Base-by-base conservation (phyloP, 495 filamentous ascomycete genomes). In the Daldinia bambusicola region DNA sequence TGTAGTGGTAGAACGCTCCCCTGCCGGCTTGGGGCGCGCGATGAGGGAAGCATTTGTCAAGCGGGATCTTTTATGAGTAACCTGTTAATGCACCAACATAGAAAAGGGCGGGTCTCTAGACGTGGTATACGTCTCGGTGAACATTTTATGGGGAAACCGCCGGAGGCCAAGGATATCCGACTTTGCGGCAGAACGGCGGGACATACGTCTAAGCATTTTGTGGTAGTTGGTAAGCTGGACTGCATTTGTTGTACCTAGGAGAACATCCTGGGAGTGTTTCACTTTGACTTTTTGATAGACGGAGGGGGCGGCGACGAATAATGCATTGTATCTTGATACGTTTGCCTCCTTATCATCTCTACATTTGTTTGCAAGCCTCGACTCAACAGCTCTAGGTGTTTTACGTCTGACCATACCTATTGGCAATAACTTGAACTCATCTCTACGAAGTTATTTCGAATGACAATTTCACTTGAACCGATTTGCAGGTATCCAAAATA, bases 1-100 rank as follows among this genome's bases (percentile, higher is more conserved):
- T 78, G 95, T 98, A 66, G 86, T 97, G 76, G 95, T 99, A 41
- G 95, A 98, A 89, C 89, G 95, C 78, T 97, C 93, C 78, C 95
- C 95, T 72, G 95, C 95, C 69, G 78, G 85, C 57, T 86, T 99
- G 60, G 95, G 95, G 71, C 97, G 97, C 88, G 90, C 93, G 58
- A 84, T 99, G 77, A 91, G 94, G 75, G 91, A 91, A 55, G 92
- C 98, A 84, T 99, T 99, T 80, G 92, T 98, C 76, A 92, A 96
- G 85, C 87, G 92, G 76, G 95, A 99, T 83, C 84, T 99, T 78
- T 88, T 99, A 81, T 99, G 90, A 87, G 55, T 38, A 55, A n/a
- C 58, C n/a, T 41, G 40, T 45, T 65, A 32, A 16, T 37, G 41
- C 38, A 45, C 14, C 14, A 51, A 55, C 16, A n/a, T 20, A 59